A percentile compares a stretch with the other conserved stretches of the same genome.
phyloP scores from a whole-genome alignment of 306 rosid species.

The Lupinus albus region DNA sequence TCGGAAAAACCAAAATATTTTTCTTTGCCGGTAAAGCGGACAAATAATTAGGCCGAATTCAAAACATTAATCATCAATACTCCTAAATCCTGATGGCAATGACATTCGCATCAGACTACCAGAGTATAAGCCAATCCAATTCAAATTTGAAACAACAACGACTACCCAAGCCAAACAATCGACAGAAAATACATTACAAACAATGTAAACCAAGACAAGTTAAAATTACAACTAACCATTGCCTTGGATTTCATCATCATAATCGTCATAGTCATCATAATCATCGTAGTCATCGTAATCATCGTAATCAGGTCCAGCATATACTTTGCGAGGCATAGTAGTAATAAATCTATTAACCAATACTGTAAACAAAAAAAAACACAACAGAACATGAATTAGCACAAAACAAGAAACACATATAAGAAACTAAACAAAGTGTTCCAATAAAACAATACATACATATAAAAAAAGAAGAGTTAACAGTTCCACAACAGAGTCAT shows the following conservation, averaged over 20 bases:
- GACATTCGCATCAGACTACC: background rate
- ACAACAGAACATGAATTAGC: slow-evolving; percentile 17
- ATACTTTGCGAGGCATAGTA: slow-evolving; percentile 84
- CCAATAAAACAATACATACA: background rate
- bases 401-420: background rate
- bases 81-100: background rate
- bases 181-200: background rate
- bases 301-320: slow-evolving; percentile 64
- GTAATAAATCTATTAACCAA: background rate
- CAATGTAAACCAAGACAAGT: background rate
- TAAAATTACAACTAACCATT: slow-evolving; percentile 49
- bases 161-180: background rate
- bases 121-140: background rate
- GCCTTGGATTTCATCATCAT: slow-evolving; percentile 51
- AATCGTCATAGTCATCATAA: slow-evolving; percentile 51
- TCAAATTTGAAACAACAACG: slow-evolving; percentile 5
- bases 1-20: background rate
- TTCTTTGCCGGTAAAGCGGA: background rate
- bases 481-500: background rate
- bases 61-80: background rate
- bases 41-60: background rate
- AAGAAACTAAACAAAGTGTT: background rate
- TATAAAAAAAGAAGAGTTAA: background rate
- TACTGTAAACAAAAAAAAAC: slow-evolving; percentile 10
- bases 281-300: slow-evolving; percentile 44